phyloP scores from a whole-genome alignment of 2,329 filamentous ascomycete species.

The Aspergillus nomiae region DNA sequence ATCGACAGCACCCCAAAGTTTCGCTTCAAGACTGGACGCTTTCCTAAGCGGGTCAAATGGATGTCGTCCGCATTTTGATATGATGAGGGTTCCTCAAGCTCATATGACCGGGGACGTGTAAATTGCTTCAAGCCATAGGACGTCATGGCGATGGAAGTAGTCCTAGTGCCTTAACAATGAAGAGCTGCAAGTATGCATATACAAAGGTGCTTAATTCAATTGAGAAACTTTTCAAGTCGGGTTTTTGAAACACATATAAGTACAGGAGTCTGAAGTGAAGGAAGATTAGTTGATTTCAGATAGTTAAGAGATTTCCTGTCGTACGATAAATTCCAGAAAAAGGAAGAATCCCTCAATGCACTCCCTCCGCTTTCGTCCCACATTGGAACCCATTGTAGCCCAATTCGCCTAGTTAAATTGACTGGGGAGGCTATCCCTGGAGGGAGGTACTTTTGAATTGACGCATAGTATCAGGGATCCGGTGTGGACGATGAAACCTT shows the following conservation, averaged over 20 bases:
- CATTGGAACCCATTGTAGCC: not conserved
- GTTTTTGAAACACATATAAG: not conserved
- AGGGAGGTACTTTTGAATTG: not conserved
- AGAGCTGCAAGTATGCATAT: not conserved
- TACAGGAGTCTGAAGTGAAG: too few relatives aligned
- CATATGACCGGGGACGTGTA: slow-evolving; percentile 9
- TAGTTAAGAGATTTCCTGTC: not conserved
- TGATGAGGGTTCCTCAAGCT: slow-evolving; percentile 14
- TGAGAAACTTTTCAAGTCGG: not conserved
- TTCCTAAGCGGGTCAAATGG: slow-evolving; percentile 55
- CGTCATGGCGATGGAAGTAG: not conserved
- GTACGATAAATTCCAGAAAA: not conserved
- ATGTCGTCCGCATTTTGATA: slow-evolving; percentile 37
- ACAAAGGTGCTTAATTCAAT: not conserved
- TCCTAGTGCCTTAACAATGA: not conserved
- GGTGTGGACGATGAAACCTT: not conserved
- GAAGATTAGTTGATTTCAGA: not conserved
- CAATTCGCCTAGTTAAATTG: not conserved
- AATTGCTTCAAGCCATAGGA: slow-evolving; percentile 13
- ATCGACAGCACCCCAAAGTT: slow-evolving; percentile 45
- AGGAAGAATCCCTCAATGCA: not conserved
- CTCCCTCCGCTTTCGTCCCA: not conserved
- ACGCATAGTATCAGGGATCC: not conserved
- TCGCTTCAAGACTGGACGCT: slow-evolving; percentile 52
- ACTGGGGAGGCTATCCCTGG: not conserved